A percentile compares a stretch with the other conserved stretches of the same genome.
These are phyloP conservation scores for Amanita rimosa DNA, from an alignment of 768 basidiomycete species.

Conservation along the genomic window DNA sequence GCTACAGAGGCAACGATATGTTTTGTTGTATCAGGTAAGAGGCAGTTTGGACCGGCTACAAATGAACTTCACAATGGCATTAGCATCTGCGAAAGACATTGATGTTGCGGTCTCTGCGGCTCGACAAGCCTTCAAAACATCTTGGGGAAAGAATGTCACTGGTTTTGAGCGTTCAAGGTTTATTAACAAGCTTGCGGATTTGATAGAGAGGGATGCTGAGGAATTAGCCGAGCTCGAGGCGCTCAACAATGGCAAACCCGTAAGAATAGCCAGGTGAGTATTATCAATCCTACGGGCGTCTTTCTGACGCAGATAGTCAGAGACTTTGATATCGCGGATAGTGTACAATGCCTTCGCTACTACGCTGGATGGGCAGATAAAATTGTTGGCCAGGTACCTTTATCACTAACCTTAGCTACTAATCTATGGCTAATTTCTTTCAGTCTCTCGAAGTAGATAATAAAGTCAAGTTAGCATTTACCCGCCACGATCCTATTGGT, in stretches of 20 bases:
- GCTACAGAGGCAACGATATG: constrained; percentile 68
- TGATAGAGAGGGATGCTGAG: constrained; percentile 79
- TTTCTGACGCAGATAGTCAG: constrained; percentile 21
- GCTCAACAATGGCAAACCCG: constrained; percentile 89
- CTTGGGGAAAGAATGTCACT: constrained; percentile 87
- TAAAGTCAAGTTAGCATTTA: constrained; percentile 74
- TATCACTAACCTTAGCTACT: neutral
- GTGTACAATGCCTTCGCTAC: constrained; percentile 70
- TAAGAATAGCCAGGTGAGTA: constrained; percentile 33
- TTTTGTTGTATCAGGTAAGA: constrained; percentile 50
- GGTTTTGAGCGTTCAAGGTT: constrained; percentile 73
- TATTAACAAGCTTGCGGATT: constrained; percentile 77
- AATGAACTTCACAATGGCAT: neutral
- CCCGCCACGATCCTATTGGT: constrained; percentile 85
- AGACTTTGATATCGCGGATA: constrained; percentile 75
- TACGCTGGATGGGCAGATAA: constrained; percentile 98
- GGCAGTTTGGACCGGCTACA: neutral
- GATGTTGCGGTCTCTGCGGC: constrained; percentile 79
- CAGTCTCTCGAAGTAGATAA: constrained; percentile 76
- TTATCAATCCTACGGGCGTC: neutral
- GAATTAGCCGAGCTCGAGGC: constrained; percentile 77
- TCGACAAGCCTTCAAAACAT: constrained; percentile 68
- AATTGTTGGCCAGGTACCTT: constrained; percentile 65
- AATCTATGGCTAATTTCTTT: neutral
- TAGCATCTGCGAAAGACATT: constrained; percentile 66